Percentiles rank a stretch among this genome's conserved stretches.
Evolutionary conservation across 164 flowering plant genomes (phyloP).

Genomic region (Dillenia suffruticosa): DNA sequence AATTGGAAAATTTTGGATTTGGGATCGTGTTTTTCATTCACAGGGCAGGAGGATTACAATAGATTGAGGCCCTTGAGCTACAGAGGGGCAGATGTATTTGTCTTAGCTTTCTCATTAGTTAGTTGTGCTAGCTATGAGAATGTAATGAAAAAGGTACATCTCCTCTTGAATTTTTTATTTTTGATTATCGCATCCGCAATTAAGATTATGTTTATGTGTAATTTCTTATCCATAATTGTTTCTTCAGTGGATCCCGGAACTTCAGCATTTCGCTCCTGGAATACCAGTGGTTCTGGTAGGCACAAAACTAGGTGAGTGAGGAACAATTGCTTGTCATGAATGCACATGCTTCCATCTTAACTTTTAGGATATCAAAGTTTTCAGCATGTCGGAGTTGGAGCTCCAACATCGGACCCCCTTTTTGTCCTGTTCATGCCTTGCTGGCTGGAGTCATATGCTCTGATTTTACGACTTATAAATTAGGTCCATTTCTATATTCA

Average conservation of each 20-base stretch:
- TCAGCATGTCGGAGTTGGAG: no score
- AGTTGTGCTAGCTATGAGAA: constrained; percentile 97
- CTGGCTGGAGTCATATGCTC: no score
- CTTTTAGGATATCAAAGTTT: no score
- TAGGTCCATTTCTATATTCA: no score
- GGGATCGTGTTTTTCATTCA: background rate
- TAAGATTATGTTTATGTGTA: constrained; percentile 1
- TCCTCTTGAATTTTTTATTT: background rate
- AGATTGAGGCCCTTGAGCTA: constrained; percentile 97
- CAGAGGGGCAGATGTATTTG: constrained; percentile 94
- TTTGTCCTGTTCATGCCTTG: no score
- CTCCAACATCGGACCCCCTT: no score
- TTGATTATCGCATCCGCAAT: background rate
- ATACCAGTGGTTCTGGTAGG: constrained; percentile 88
- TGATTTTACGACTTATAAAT: no score
- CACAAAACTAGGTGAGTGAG: constrained; percentile 78
- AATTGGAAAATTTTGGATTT: constrained; percentile 8
- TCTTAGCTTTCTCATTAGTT: constrained; percentile 87
- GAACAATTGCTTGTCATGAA: background rate
- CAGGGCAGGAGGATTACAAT: constrained; percentile 98
- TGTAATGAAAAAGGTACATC: constrained; percentile 74
- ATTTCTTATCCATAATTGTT: constrained; percentile 15
- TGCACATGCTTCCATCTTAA: background rate
- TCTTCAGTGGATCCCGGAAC: constrained; percentile 96
- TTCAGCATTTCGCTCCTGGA: constrained; percentile 91